A percentile compares a stretch with the other conserved stretches of the same genome.
Evolutionary conservation across 805 yeast genomes (phyloP).

Genomic region (Maudiozyma bulderi): DNA sequence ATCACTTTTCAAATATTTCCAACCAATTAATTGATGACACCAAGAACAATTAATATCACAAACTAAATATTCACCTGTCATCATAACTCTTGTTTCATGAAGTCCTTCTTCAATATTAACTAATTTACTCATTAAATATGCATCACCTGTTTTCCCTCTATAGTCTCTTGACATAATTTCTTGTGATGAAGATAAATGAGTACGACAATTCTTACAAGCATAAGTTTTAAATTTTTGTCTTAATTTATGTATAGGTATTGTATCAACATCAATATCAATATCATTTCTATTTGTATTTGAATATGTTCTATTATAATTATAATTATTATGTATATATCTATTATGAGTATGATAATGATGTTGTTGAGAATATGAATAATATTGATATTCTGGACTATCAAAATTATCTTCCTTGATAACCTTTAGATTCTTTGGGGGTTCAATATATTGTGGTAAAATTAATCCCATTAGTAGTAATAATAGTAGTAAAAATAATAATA

Average conservation of each 20-base stretch:
- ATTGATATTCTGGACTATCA: background rate
- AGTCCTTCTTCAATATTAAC: slow-evolving; percentile 35
- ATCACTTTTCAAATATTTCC: slow-evolving; percentile 50
- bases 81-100: slow-evolving; percentile 39
- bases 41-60: slow-evolving; percentile 48
- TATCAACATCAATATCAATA: background rate
- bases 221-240: slow-evolving; percentile 14
- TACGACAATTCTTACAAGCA: slow-evolving; percentile 27
- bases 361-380: background rate
- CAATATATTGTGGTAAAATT: background rate
- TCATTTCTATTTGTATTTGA: no score
- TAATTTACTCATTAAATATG: slow-evolving; percentile 43
- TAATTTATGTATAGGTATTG: slow-evolving; percentile 2
- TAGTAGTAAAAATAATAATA: background rate
- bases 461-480: background rate
- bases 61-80: slow-evolving; percentile 51
- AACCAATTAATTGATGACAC: slow-evolving; percentile 49
- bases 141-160: slow-evolving; percentile 49
- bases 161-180: slow-evolving; percentile 35
- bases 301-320: no score
- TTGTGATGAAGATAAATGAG: slow-evolving; percentile 24
- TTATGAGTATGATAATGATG: background rate
- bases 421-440: background rate
- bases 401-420: background rate
- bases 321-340: no score